Conservation (phyloP, 108 stramenopile species). For the Parmales sp. region DNA sequence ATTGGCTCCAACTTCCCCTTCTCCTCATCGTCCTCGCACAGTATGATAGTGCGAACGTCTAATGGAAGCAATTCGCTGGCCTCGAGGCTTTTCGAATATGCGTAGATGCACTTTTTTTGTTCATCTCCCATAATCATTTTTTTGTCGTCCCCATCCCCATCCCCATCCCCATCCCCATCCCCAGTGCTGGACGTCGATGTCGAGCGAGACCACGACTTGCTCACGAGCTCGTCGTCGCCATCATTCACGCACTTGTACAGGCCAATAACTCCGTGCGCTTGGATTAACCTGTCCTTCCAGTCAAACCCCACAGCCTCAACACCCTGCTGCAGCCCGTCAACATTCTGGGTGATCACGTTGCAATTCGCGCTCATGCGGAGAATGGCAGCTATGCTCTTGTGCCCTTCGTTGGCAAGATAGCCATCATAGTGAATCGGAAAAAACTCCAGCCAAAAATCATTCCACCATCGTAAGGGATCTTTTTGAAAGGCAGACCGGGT, state of each 20-base stretch:
- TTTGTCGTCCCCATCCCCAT: background rate
- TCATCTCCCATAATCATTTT: background rate
- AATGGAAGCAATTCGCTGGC: background rate
- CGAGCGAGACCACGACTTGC: no score
- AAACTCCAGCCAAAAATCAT: conserved; percentile 2
- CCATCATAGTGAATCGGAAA: background rate
- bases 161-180: background rate
- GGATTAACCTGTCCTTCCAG: background rate
- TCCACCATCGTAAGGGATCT: background rate
- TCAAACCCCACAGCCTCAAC: background rate
- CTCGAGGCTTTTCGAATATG: background rate
- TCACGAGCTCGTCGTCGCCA: no score
- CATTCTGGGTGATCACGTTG: conserved; percentile 5
- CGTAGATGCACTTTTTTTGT: background rate
- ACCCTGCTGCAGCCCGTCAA: conserved; percentile 3
- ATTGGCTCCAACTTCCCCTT: background rate
- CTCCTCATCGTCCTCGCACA: background rate
- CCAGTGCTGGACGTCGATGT: no score
- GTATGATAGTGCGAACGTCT: background rate
- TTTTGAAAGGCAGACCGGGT: background rate
- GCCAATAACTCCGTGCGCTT: background rate
- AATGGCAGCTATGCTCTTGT: background rate
- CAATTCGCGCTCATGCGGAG: no score
- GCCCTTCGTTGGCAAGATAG: background rate
- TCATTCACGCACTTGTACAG: conserved; percentile 10